Percentiles rank a stretch among this genome's conserved stretches.
Evolutionary conservation across 257 asterid species (phyloP).

Genomic region (Jasminum sambac): DNA sequence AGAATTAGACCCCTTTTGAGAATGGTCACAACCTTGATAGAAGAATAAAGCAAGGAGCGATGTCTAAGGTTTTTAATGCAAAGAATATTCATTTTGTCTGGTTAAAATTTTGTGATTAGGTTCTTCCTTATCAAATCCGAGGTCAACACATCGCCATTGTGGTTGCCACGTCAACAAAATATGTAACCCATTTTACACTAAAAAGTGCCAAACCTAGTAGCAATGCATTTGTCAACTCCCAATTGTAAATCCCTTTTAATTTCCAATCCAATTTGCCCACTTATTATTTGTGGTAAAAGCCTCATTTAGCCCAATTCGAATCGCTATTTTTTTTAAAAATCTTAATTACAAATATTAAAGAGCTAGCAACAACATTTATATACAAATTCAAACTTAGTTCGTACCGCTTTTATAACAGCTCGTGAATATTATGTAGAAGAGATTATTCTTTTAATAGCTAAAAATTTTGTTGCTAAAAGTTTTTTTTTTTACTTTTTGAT

Average conservation of each 20-base stretch:
- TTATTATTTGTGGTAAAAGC: neutral
- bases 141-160: slow-evolving; percentile 31
- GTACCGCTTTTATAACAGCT: too few relatives aligned
- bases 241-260: neutral
- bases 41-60: slow-evolving; percentile 42
- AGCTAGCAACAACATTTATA: too few relatives aligned
- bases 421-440: too few relatives aligned
- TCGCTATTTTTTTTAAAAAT: too few relatives aligned
- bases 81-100: slow-evolving; percentile 48
- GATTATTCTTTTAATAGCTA: too few relatives aligned
- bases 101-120: slow-evolving; percentile 29
- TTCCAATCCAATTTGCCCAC: neutral
- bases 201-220: neutral
- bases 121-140: slow-evolving; percentile 56
- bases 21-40: slow-evolving; percentile 40
- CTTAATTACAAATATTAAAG: too few relatives aligned
- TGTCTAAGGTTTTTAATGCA: slow-evolving; percentile 37
- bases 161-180: slow-evolving; percentile 21
- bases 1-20: slow-evolving; percentile 30
- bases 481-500: too few relatives aligned
- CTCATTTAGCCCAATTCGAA: neutral
- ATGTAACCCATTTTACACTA: neutral
- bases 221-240: slow-evolving; percentile 1
- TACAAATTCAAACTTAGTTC: too few relatives aligned
- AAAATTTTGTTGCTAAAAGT: too few relatives aligned